Conservation (phyloP, 768 basidiomycete species). For the Tylopilus rubrobrunneus region DNA sequence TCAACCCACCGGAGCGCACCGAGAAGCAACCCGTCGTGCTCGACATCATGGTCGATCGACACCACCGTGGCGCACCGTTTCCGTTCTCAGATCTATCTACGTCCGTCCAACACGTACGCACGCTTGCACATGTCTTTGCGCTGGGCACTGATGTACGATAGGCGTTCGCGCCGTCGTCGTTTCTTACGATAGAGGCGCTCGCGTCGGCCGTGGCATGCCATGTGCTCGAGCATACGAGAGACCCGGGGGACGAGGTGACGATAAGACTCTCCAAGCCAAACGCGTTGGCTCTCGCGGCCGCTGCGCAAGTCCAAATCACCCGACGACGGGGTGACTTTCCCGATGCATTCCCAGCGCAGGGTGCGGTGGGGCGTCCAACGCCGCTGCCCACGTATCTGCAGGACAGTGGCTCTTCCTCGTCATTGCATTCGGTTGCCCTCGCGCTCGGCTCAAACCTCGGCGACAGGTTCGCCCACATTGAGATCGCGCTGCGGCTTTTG, state of each 20-base stretch:
- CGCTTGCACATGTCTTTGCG: neutral
- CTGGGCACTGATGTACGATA: slow-evolving; percentile 27
- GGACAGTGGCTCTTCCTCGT: no score
- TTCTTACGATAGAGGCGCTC: slow-evolving; percentile 75
- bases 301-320: slow-evolving; percentile 58
- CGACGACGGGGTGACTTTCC: slow-evolving; percentile 42
- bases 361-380: no score
- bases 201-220: slow-evolving; percentile 52
- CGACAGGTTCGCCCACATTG: slow-evolving; percentile 80
- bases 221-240: slow-evolving; percentile 34
- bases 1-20: slow-evolving; percentile 59
- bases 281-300: slow-evolving; percentile 61
- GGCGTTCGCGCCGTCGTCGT: no score
- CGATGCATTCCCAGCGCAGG: slow-evolving; percentile 1
- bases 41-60: slow-evolving; percentile 40
- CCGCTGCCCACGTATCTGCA: no score
- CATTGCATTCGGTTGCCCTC: slow-evolving; percentile 49
- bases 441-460: slow-evolving; percentile 91
- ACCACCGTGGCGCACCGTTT: neutral
- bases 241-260: slow-evolving; percentile 32
- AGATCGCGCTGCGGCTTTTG: slow-evolving; percentile 67
- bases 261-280: slow-evolving; percentile 68
- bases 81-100: slow-evolving; percentile 22
- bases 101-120: slow-evolving; percentile 28
- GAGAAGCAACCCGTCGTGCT: slow-evolving; percentile 60